These are phyloP conservation scores for Chenopodium quinoa DNA, from an alignment of 148 eudicot species.

Conservation along the genomic window DNA sequence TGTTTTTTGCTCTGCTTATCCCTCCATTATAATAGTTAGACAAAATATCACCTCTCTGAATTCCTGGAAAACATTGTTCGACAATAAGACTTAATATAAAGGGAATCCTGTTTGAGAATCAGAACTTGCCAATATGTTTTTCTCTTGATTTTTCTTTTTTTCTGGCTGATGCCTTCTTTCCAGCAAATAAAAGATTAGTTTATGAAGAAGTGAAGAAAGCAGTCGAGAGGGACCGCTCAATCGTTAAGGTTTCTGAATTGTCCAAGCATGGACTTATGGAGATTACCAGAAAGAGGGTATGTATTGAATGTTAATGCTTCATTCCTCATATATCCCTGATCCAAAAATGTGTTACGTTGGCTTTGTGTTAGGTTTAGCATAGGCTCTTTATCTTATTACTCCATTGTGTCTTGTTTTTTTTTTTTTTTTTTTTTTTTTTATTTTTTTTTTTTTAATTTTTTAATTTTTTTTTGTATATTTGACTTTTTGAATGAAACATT, in stretches of 20 bases:
- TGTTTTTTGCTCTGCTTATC: too few species aligned
- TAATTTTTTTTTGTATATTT: neutral
- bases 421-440: too few species aligned
- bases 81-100: neutral
- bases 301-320: conserved; percentile 19
- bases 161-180: conserved; percentile 18
- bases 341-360: neutral
- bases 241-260: conserved; percentile 77
- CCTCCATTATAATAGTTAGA: too few species aligned
- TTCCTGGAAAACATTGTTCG: too few species aligned
- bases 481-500: neutral
- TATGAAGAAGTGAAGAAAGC: conserved; percentile 91
- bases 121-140: neutral
- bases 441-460: too few species aligned
- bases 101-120: neutral
- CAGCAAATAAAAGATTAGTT: conserved; percentile 83
- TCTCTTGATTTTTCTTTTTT: conserved; percentile 7
- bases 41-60: too few species aligned
- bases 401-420: neutral
- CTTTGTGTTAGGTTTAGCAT: neutral
- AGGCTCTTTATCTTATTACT: neutral
- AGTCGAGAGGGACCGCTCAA: conserved; percentile 86
- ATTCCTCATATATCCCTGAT: neutral
- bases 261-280: conserved; percentile 92
- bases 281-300: conserved; percentile 88